Evolutionary conservation across 2,329 filamentous ascomycete genomes (phyloP), one percentile per base, ranked within the genome.

Genomic region (Aspergillus eucalypticola): DNA sequence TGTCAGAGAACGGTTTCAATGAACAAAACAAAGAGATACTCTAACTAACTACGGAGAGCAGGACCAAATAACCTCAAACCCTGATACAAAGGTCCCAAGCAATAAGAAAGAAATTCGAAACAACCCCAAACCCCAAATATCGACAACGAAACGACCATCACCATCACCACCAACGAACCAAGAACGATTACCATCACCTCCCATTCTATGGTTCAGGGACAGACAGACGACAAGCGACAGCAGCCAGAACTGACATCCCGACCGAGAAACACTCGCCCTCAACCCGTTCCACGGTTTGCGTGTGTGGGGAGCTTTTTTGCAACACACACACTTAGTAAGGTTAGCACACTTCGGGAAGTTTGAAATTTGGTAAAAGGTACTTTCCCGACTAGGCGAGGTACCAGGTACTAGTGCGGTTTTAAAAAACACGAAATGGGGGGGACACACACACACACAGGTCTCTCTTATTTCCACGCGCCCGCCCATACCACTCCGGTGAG

Each of bases 1-100:
- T 52, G 50, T 52, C 50, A 52, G 50, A 52, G 50, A 52, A 19
- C 15, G 29, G 50, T 52, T 52, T 52, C 50, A 52, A 42, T n/a
- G n/a, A 42, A 3, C 39, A 19, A 32, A 17, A 35, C 32, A 13
- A 35, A 35, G 29, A 35, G 29, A 35, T 42, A n/a, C 39, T 8
- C 39, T n/a, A n/a, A 42, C 7, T 17, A 42, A 42, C 39, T 17
- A 35, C 5, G 32, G 32, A 35, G 32, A 29, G 25, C 25, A 35
- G 5, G 11, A 35, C 5, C 32, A 35, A 15, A 35, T 35, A 35
- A 35, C 32, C 32, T 35, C 32, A 35, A 13, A 35, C 32, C 32
- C 32, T 35, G 32, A 35, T 35, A 35, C 32, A 15, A 5, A 35
- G 11, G 32, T 35, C 11, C 10, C 32, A 35, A 35, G 32, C 32